These are phyloP conservation scores for Boletus reticuloceps DNA, from an alignment of 768 basidiomycete genomes.

Conservation along the genomic window DNA sequence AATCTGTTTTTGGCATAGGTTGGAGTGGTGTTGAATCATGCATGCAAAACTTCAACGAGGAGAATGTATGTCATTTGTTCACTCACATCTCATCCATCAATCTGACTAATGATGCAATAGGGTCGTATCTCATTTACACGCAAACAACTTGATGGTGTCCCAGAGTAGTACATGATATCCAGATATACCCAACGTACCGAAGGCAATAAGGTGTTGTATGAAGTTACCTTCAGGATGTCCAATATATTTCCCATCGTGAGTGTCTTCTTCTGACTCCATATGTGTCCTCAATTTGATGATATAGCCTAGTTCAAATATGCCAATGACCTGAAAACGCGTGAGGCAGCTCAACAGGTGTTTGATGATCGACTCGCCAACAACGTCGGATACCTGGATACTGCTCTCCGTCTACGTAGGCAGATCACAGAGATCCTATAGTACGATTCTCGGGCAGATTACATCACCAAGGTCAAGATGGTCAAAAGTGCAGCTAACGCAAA, in stretches of 20 bases:
- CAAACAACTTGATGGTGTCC: conserved; percentile 80
- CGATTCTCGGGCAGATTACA: no score
- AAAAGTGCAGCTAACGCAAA: conserved; percentile 48
- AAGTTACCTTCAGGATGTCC: conserved; percentile 78
- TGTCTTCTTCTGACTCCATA: background rate
- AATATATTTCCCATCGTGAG: conserved; percentile 76
- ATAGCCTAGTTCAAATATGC: conserved; percentile 26
- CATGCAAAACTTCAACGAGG: conserved; percentile 81
- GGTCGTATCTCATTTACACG: conserved; percentile 60
- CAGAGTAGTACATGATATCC: conserved; percentile 71
- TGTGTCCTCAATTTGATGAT: background rate
- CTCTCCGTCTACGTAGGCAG: no score
- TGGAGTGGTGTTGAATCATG: background rate
- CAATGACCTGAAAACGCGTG: no score
- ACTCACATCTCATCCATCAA: background rate
- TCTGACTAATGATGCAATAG: conserved; percentile 34
- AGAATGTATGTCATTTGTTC: conserved; percentile 49
- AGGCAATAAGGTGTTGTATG: conserved; percentile 54
- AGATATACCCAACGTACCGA: conserved; percentile 70
- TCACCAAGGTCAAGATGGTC: no score
- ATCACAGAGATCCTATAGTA: no score
- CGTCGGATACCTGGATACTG: no score
- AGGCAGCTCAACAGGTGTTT: no score
- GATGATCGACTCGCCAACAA: no score
- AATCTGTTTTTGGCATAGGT: no score